These are phyloP conservation scores for Flaveria ramosissima DNA, from an alignment of 129 eudicot genomes.

Conservation along the genomic window DNA sequence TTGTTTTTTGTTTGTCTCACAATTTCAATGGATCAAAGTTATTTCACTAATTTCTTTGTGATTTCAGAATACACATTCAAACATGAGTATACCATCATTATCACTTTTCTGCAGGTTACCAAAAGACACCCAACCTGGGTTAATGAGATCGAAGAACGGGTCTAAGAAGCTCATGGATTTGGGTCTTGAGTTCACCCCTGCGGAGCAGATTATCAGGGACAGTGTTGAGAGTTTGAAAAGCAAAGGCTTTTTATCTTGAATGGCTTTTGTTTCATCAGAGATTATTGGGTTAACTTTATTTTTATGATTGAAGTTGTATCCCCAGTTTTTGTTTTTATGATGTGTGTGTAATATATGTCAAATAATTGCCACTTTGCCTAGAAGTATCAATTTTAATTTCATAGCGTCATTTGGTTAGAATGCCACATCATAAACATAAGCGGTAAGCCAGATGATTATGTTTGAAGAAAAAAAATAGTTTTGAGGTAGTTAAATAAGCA, in stretches of 20 bases:
- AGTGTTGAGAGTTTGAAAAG: constrained; percentile 75
- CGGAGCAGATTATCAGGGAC: constrained; percentile 83
- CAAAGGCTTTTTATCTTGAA: constrained; percentile 71
- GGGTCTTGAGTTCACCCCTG: constrained; percentile 64
- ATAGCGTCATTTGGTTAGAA: too few relatives aligned
- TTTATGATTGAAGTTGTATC: neutral
- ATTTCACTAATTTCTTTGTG: too few relatives aligned
- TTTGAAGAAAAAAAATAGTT: too few relatives aligned
- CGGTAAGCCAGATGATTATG: too few relatives aligned
- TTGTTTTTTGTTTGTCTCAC: too few relatives aligned
- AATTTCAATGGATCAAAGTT: too few relatives aligned
- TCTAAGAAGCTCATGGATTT: constrained; percentile 77
- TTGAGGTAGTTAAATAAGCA: too few relatives aligned
- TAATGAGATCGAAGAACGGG: constrained; percentile 60
- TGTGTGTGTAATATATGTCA: neutral
- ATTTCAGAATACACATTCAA: neutral
- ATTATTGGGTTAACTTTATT: neutral
- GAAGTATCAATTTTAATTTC: too few relatives aligned
- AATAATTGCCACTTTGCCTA: neutral
- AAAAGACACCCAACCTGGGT: constrained; percentile 82
- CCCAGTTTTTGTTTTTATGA: neutral
- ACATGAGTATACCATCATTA: neutral
- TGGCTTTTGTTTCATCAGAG: neutral
- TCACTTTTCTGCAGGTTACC: constrained; percentile 52
- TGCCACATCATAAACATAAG: too few relatives aligned